Percentiles rank a stretch among this genome's conserved stretches.
Evolutionary conservation across 345 rosid species (phyloP).

Genomic region (Citrus reticulata): DNA sequence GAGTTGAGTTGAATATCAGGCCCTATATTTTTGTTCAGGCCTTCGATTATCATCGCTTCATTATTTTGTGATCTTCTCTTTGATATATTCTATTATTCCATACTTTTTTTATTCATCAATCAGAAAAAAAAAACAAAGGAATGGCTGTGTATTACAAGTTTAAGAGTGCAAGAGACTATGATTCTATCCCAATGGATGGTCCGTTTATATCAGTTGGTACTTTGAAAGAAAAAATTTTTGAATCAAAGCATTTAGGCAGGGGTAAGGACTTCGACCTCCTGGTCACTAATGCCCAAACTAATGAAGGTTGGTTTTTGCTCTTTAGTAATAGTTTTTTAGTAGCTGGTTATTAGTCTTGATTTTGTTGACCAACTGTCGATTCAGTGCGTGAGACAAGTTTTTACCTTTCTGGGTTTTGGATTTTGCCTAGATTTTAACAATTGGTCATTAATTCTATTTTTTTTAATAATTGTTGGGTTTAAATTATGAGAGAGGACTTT

Average conservation of each 20-base stretch:
- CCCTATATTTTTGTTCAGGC: constrained; percentile 36
- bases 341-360: constrained; percentile 3
- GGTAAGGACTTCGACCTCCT: constrained; percentile 98
- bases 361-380: not conserved
- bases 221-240: constrained; percentile 98
- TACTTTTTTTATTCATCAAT: not conserved
- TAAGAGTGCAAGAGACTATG: constrained; percentile 98
- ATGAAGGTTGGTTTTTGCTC: constrained; percentile 85
- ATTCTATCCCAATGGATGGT: constrained; percentile 92
- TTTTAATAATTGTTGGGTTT: not conserved
- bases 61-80: not conserved
- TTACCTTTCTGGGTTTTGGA: not conserved
- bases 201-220: constrained; percentile 95
- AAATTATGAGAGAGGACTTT: not conserved
- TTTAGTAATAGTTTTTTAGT: constrained; percentile 6
- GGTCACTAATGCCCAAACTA: constrained; percentile 98
- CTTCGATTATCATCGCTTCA: constrained; percentile 14
- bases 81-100: constrained; percentile 13
- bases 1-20: constrained; percentile 34
- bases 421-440: not conserved
- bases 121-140: constrained; percentile 22
- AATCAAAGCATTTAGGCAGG: constrained; percentile 98
- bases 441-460: not conserved
- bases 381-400: not conserved
- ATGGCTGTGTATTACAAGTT: constrained; percentile 99